Base-by-base conservation (phyloP, 331 rosid genomes). In the Saraca asoca region DNA sequence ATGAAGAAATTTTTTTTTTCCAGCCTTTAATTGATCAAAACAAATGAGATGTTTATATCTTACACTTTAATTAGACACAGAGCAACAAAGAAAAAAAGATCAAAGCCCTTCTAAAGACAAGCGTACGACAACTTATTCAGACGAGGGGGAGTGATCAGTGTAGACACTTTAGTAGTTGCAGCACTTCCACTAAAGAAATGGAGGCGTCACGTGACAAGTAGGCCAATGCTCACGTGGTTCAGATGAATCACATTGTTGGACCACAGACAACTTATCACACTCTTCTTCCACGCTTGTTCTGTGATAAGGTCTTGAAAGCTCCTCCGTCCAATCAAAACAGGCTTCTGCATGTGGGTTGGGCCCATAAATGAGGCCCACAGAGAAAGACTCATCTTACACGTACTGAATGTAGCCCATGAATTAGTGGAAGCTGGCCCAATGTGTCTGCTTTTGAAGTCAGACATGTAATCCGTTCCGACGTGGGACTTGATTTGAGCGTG, bases 191-290 rank as follows among this genome's bases (percentile, higher is more conserved):
- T 6, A 9, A 5, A 39, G 9, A 39, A 39, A 39, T 10, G 43
- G 43, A 5, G 41, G 43, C 11, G 43, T 39, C 43, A 39, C 43
- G 43, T 39, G 43, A 39, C 43, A 0, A 39, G 8, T 39, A 39
- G 43, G 2, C 10, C 43, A 2, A 0, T 7, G 11, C 43, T 35
- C 66, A 56, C 37, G 71, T 67, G 69, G 74, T 78, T 62, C 9
- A 68, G 39, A 38, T 56, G n/a, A 51, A 37, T 35, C 34, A 16
- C 65, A 34, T 17, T 17, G 46, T 56, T 59, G 56, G 57, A 72
- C 83, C 80, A 39, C 69, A 68, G 19, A 65, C 7, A 70, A 67
- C 67, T 73, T 45, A 73, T 74, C 81, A 13, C 70, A 41, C 51
- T 13, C 9, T 57, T 48, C 48, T n/a, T 73, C 20, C 60, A 7